Evolutionary conservation across 805 yeast species (phyloP), one percentile per base, ranked within the genome.

Genomic region (Kodamaea lidongshanica): DNA sequence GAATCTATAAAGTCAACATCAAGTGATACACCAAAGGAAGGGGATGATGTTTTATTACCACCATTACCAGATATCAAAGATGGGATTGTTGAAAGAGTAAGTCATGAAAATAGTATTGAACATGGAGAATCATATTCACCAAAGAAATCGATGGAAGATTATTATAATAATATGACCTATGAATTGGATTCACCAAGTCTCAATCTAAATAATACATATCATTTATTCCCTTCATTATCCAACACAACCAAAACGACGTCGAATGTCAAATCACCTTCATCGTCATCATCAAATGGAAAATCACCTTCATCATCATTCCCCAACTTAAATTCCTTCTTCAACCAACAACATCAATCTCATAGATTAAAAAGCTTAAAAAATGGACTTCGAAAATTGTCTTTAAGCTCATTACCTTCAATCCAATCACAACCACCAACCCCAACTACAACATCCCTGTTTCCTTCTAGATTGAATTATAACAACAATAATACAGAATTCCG

Each of bases 331-430:
- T 11, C 30, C 12, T 15, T 28, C 16, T 33, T 27, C 32, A 23
- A 18, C 23, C 33, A 22, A 16, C 34, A 6, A 14, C 16, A 21
- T 4, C 28, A 30, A n/a, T 19, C 16, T 21, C 53, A 52, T 30
- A 47, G 64, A 28, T 46, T 62, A 28, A 60, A 57, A 33, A 57
- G 58, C 38, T 41, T 63, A 23, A 60, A 59, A 30, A 51, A 54
- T 11, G 63, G 65, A 4, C 58, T 64, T 12, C 46, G 68, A 35
- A 59, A 59, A 41, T 46, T 61, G 23, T 54, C 62, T 11, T 42
- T 61, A 14, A 34, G 38, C 17, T 15, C 34, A 12, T 45, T 6
- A 23, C 29, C 11, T 25, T 43, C 23, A 19, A 30, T 17, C 47
- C 47, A 3, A 22, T 40, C 7, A 46, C 39, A 11, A 40, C 41